Percentiles rank a stretch among this genome's conserved stretches.
Conservation (phyloP, 306 rosid species). For the apple (Malus domestica) region DNA sequence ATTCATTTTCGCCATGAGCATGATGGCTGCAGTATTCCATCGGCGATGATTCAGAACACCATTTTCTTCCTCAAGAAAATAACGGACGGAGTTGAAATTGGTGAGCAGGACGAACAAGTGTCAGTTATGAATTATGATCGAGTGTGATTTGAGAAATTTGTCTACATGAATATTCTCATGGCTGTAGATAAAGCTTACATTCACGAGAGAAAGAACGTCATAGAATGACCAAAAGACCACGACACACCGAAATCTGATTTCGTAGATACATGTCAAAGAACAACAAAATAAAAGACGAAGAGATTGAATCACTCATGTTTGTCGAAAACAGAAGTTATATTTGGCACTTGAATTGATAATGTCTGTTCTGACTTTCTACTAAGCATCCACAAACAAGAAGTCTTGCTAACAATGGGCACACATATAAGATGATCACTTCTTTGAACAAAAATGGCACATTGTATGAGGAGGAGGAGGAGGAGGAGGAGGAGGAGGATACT, state of each 20-base stretch:
- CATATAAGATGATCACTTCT: conserved; percentile 9
- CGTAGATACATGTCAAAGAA: background rate
- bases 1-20: background rate
- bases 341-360: background rate
- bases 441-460: conserved; percentile 14
- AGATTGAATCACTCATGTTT: background rate
- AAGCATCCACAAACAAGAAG: conserved; percentile 21
- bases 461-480: background rate
- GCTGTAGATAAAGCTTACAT: background rate
- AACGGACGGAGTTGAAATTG: too few species aligned
- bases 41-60: too few species aligned
- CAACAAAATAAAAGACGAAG: background rate
- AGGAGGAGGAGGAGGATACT: background rate
- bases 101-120: too few species aligned
- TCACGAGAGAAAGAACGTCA: background rate
- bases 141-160: too few species aligned
- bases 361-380: conserved; percentile 12
- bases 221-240: background rate
- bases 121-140: too few species aligned
- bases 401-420: conserved; percentile 13
- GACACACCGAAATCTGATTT: background rate
- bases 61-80: too few species aligned
- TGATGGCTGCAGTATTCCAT: too few species aligned
- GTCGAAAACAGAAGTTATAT: background rate
- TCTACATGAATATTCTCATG: too few species aligned